These are phyloP conservation scores for Monilinia polystroma DNA, from an alignment of 2,329 filamentous ascomycete species.

Conservation along the genomic window DNA sequence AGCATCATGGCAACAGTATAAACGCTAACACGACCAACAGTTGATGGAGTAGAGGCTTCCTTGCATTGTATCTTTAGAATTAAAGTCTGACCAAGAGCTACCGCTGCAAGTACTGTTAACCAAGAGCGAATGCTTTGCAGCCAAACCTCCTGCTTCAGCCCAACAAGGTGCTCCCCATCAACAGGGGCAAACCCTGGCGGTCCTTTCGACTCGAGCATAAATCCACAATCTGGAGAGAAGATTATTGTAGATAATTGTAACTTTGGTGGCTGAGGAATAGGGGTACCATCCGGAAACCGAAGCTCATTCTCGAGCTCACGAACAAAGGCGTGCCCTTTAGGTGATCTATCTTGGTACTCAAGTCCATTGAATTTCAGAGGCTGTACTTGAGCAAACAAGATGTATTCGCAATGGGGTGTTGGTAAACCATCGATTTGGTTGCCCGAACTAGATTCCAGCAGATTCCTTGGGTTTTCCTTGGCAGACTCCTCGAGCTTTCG, in stretches of 20 bases:
- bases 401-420: slow-evolving; percentile 80
- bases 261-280: slow-evolving; percentile 52
- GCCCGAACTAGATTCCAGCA: slow-evolving; percentile 73
- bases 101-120: slow-evolving; percentile 54
- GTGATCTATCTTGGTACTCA: slow-evolving; percentile 38
- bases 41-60: slow-evolving; percentile 66
- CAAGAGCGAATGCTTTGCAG: slow-evolving; percentile 58
- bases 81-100: slow-evolving; percentile 61
- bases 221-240: slow-evolving; percentile 67
- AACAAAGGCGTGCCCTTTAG: slow-evolving; percentile 45
- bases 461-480: slow-evolving; percentile 60
- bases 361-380: slow-evolving; percentile 27
- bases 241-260: slow-evolving; percentile 63
- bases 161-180: slow-evolving; percentile 56
- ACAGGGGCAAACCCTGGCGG: slow-evolving; percentile 54
- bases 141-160: slow-evolving; percentile 61
- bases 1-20: slow-evolving; percentile 61
- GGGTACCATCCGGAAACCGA: slow-evolving; percentile 59
- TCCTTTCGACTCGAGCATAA: slow-evolving; percentile 64
- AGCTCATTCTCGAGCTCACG: slow-evolving; percentile 61
- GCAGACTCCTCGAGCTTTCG: slow-evolving; percentile 58
- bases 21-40: slow-evolving; percentile 64
- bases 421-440: slow-evolving; percentile 56
- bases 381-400: slow-evolving; percentile 80
- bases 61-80: slow-evolving; percentile 64